A percentile compares a stretch with the other conserved stretches of the same genome.
phyloP scores from a whole-genome alignment of 495 filamentous ascomycete species.

The Amniculicola lignicola region DNA sequence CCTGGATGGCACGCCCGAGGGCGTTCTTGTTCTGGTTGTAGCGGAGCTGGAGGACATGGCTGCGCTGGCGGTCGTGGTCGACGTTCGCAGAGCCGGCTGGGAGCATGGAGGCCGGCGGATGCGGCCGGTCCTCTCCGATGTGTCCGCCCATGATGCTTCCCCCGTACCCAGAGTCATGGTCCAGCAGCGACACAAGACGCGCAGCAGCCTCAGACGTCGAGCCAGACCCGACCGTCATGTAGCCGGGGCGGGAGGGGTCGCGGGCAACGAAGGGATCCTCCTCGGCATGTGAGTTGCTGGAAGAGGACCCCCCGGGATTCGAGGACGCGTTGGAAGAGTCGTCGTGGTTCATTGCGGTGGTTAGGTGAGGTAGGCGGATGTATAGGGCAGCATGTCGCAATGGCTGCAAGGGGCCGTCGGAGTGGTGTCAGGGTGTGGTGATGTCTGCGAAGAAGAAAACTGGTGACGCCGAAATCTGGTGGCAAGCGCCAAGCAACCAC shows the following conservation, averaged over 20 bases:
- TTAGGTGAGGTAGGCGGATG: constrained; percentile 2
- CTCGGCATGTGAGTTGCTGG: constrained; percentile 9
- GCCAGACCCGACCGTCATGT: constrained; percentile 85
- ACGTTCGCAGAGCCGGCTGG: constrained; percentile 48
- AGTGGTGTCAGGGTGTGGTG: background rate
- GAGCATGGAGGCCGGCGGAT: constrained; percentile 55
- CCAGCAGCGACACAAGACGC: constrained; percentile 65
- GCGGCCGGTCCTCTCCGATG: constrained; percentile 60
- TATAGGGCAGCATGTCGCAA: constrained; percentile 19
- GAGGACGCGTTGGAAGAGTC: constrained; percentile 49
- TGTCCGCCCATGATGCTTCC: constrained; percentile 62
- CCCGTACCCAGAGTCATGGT: constrained; percentile 89
- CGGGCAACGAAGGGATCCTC: constrained; percentile 17
- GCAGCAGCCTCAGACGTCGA: constrained; percentile 71
- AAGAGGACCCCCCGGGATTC: constrained; percentile 38
- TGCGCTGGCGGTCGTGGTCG: constrained; percentile 62
- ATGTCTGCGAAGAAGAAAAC: constrained; percentile 25
- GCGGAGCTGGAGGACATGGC: constrained; percentile 68
- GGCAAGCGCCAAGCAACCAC: no score
- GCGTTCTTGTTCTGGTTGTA: constrained; percentile 86
- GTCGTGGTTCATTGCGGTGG: constrained; percentile 67
- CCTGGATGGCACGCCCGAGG: constrained; percentile 78
- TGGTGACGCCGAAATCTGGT: no score
- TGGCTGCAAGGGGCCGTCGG: background rate
- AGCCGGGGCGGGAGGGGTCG: constrained; percentile 54